Percentiles rank a stretch among this genome's conserved stretches.
These are phyloP conservation scores for Nothophoma quercina DNA, from an alignment of 2,329 filamentous ascomycete genomes.

Conservation along the genomic window DNA sequence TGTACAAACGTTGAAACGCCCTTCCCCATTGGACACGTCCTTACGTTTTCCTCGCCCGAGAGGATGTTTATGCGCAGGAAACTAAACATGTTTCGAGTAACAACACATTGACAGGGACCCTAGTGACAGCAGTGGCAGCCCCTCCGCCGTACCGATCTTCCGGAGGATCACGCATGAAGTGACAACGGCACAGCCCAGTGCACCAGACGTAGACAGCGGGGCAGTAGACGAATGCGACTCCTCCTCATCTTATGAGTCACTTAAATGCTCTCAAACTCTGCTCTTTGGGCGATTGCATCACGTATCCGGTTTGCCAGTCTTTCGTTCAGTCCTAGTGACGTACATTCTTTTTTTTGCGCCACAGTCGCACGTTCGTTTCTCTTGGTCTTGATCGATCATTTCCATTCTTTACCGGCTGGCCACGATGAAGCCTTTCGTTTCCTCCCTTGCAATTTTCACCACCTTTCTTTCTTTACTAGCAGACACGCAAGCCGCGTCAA, in stretches of 20 bases:
- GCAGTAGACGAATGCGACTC: slow-evolving; percentile 15
- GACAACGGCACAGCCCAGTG: slow-evolving; percentile 23
- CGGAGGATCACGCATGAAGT: slow-evolving; percentile 26
- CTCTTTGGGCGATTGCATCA: neutral
- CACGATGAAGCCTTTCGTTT: slow-evolving; percentile 40
- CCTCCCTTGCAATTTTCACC: slow-evolving; percentile 26
- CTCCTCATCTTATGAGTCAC: slow-evolving; percentile 20
- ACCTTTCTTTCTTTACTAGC: slow-evolving; percentile 29
- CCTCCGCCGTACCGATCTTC: neutral
- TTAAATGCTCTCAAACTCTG: slow-evolving; percentile 16
- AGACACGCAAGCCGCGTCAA: slow-evolving; percentile 24
- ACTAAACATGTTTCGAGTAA: slow-evolving; percentile 42
- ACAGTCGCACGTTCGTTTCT: slow-evolving; percentile 29
- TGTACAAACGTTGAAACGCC: too few species aligned
- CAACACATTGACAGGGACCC: slow-evolving; percentile 19
- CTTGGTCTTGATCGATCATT: slow-evolving; percentile 31
- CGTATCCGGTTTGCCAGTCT: slow-evolving; percentile 23
- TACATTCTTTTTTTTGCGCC: slow-evolving; percentile 31
- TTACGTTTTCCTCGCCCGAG: neutral
- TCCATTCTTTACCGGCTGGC: slow-evolving; percentile 39
- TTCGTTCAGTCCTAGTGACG: slow-evolving; percentile 33
- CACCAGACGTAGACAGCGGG: slow-evolving; percentile 26
- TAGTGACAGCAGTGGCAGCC: slow-evolving; percentile 1
- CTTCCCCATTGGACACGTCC: neutral
- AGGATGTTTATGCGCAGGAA: slow-evolving; percentile 21